These are phyloP conservation scores for Dimocarpus longan DNA, from an alignment of 345 rosid genomes.

Conservation along the genomic window DNA sequence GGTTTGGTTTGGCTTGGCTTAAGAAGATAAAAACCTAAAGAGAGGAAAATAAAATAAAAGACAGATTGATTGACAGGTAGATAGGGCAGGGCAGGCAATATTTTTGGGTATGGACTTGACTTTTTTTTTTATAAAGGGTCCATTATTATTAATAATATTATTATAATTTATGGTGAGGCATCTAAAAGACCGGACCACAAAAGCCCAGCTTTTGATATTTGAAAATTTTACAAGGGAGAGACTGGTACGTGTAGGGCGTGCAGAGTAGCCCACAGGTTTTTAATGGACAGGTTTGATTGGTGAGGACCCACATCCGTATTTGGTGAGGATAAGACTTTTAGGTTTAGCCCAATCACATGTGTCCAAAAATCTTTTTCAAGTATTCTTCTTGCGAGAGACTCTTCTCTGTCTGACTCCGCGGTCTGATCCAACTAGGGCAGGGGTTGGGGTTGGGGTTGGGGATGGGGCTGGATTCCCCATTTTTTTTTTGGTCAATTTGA, in stretches of 20 bases:
- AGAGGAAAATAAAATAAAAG: neutral
- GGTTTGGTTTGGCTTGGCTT: constrained; percentile 15
- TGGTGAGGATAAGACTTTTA: neutral
- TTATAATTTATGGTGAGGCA: neutral
- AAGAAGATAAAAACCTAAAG: neutral
- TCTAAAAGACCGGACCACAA: constrained; percentile 9
- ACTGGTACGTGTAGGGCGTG: neutral
- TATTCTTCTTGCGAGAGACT: neutral
- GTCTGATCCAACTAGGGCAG: too few species aligned
- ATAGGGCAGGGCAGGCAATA: neutral
- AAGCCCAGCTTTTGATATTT: constrained; percentile 24
- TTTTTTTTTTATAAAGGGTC: constrained; percentile 13
- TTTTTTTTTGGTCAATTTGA: too few species aligned
- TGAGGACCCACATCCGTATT: constrained; percentile 9
- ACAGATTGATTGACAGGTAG: neutral
- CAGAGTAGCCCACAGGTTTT: constrained; percentile 20
- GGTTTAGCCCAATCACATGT: constrained; percentile 11
- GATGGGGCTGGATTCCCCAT: too few species aligned
- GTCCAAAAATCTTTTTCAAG: neutral
- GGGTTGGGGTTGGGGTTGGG: too few species aligned
- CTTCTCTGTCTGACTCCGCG: too few species aligned
- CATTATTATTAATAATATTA: neutral
- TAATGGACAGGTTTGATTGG: constrained; percentile 3
- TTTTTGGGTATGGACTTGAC: constrained; percentile 18
- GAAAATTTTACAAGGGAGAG: too few species aligned